Evolutionary conservation across 345 rosid species (phyloP), one percentile per base, ranked within the genome.

Genomic region (Bruguiera parviflora): DNA sequence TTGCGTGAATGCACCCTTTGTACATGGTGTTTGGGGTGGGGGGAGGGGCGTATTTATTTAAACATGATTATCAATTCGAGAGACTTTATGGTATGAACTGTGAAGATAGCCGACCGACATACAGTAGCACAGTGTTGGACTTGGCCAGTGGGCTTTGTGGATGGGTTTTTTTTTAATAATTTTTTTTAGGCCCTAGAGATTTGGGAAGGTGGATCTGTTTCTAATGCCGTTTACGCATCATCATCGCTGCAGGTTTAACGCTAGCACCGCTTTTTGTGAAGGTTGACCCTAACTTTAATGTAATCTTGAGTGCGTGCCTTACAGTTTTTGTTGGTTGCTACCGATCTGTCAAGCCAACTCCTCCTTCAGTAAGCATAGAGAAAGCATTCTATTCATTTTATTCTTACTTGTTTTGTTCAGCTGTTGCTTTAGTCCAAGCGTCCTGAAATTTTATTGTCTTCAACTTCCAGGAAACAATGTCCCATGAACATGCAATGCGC

Each of bases 401-500:
- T 63, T 21, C 5, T 53, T 47, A 9, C 8, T 51, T 61, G 70
- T 39, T 4, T 56, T 22, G 10, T 32, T 39, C 8, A 70, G 47
- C 15, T 20, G 6, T 13, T 47, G 66, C 6, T 58, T 24, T 33
- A 11, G 8, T 18, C 69, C 58, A 35, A 53, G 68, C 24, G 58
- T 64, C 55, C 18, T 37, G 70, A 55, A 65, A 56, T 65, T 19
- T 63, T 72, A 1, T 13, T 47, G 0, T 61, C 28, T 71, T 75
- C 66, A 66, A 28, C 59, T 70, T 80, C 74, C 90, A 95, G 99
- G 98, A 95, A 82, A 90, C 96, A 0, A 90, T 95, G 99, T 95
- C 98, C 15, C 90, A 85, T 52, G 96, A 96, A 65, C 99, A 96
- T 78, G 99, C 99, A 6, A 96, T 96, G 99, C 97, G 98, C 71